These are phyloP conservation scores for Trypanosoma boissoni DNA, from an alignment of 208 protist species.

Conservation along the genomic window DNA sequence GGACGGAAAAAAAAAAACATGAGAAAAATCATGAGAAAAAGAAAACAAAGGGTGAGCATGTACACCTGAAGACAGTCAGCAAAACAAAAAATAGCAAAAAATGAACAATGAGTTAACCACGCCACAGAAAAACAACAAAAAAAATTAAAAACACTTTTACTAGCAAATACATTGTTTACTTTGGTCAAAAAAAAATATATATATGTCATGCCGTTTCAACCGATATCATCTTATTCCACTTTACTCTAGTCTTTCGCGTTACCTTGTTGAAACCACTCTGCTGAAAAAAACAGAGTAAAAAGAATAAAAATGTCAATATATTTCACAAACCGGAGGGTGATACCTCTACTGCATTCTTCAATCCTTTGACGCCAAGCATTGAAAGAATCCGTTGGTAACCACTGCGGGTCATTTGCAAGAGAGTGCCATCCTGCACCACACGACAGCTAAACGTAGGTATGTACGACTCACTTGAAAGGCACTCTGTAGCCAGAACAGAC, in stretches of 20 bases:
- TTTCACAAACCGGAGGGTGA: too few species aligned
- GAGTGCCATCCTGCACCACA: slow-evolving; percentile 78
- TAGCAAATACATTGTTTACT: not conserved
- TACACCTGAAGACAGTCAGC: not conserved
- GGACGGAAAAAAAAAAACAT: slow-evolving; percentile 14
- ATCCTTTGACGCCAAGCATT: slow-evolving; percentile 1
- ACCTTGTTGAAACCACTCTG: too few species aligned
- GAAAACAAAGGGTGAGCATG: not conserved
- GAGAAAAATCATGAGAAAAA: slow-evolving; percentile 4
- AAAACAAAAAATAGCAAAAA: slow-evolving; percentile 11
- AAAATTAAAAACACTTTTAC: not conserved
- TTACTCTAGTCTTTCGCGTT: too few species aligned
- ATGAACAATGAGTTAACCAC: slow-evolving; percentile 1
- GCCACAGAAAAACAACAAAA: too few species aligned
- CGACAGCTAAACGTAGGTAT: slow-evolving; percentile 86
- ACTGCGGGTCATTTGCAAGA: slow-evolving; percentile 81
- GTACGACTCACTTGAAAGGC: slow-evolving; percentile 54
- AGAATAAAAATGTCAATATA: too few species aligned
- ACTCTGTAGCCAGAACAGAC: slow-evolving; percentile 74
- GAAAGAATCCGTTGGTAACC: slow-evolving; percentile 59
- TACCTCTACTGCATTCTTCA: not conserved
- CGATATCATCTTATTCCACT: too few species aligned
- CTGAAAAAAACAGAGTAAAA: too few species aligned
- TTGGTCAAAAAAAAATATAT: too few species aligned
- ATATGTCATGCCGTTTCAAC: too few species aligned